Evolutionary conservation across 2,329 filamentous ascomycete genomes (phyloP).

Genomic region (Thyridium curvatum): DNA sequence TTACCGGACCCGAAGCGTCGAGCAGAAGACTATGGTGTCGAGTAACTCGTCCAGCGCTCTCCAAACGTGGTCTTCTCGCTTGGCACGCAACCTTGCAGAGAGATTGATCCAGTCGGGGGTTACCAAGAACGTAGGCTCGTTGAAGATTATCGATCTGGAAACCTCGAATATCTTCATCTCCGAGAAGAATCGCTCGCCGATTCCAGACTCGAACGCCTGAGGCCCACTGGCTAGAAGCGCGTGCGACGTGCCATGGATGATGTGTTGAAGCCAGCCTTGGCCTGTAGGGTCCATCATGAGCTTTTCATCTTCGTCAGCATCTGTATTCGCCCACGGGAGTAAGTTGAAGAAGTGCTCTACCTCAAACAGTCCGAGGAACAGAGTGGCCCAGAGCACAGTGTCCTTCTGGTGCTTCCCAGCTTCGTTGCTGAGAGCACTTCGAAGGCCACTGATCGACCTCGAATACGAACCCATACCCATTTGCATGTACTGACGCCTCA

Average conservation of each 20-base stretch:
- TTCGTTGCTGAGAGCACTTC: not conserved
- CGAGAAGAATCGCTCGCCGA: conserved; percentile 16
- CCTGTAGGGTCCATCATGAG: conserved; percentile 24
- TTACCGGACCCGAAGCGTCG: conserved; percentile 21
- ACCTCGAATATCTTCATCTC: conserved; percentile 23
- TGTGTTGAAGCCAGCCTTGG: conserved; percentile 24
- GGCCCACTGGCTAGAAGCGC: conserved; percentile 22
- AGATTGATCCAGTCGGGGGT: no score
- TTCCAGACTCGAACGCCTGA: conserved; percentile 11
- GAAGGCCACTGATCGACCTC: no score
- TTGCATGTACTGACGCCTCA: no score
- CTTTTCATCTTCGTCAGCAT: conserved; percentile 10
- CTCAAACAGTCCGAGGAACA: conserved; percentile 26
- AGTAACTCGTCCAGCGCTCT: conserved; percentile 16
- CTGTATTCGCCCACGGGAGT: no score
- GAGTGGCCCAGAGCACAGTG: conserved; percentile 21
- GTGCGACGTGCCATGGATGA: conserved; percentile 24
- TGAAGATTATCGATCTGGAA: conserved; percentile 13
- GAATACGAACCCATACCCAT: no score
- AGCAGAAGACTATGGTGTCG: conserved; percentile 22
- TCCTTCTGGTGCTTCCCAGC: not conserved
- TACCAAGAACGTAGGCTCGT: no score
- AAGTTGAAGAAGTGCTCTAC: conserved; percentile 8
- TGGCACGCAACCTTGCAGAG: no score
- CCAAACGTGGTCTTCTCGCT: not conserved